These are phyloP conservation scores for Physaria fendleri DNA, from an alignment of 345 rosid genomes.

Conservation along the genomic window DNA sequence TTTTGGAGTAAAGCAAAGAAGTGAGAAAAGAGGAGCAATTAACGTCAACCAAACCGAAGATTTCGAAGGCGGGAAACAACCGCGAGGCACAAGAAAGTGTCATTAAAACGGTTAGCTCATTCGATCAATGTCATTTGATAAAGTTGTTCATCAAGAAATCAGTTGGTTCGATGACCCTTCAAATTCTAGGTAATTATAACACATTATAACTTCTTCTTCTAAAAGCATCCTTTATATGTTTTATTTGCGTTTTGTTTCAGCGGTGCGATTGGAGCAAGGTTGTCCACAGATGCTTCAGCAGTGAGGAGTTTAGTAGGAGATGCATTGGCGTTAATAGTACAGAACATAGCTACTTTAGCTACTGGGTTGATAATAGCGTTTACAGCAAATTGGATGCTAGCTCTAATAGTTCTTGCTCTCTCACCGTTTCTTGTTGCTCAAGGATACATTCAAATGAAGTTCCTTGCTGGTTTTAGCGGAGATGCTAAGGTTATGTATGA, in stretches of 20 bases:
- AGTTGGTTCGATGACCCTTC: slow-evolving; percentile 81
- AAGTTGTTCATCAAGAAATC: slow-evolving; percentile 75
- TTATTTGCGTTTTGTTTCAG: slow-evolving; percentile 18
- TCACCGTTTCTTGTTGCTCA: slow-evolving; percentile 43
- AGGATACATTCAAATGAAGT: slow-evolving; percentile 41
- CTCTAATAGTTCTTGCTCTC: slow-evolving; percentile 42
- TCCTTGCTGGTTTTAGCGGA: slow-evolving; percentile 50
- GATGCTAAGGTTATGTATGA: slow-evolving; percentile 51
- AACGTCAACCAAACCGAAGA: no score
- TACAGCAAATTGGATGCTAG: slow-evolving; percentile 51
- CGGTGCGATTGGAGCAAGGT: slow-evolving; percentile 57
- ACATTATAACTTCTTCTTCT: no score
- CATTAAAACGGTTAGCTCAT: no score
- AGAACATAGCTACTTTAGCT: slow-evolving; percentile 40
- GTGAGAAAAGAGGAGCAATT: no score
- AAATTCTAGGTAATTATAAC: slow-evolving; percentile 47
- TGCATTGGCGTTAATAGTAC: slow-evolving; percentile 47
- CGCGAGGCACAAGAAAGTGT: no score
- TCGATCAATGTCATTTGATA: slow-evolving; percentile 59
- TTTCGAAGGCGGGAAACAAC: no score
- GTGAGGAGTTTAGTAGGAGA: slow-evolving; percentile 61
- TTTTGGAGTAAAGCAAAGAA: no score
- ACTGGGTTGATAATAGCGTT: slow-evolving; percentile 60
- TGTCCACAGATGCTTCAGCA: slow-evolving; percentile 57
- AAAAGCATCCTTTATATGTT: no score